These are phyloP conservation scores for Plasmopara muralis DNA, from an alignment of 352 stramenopile genomes.

Conservation along the genomic window DNA sequence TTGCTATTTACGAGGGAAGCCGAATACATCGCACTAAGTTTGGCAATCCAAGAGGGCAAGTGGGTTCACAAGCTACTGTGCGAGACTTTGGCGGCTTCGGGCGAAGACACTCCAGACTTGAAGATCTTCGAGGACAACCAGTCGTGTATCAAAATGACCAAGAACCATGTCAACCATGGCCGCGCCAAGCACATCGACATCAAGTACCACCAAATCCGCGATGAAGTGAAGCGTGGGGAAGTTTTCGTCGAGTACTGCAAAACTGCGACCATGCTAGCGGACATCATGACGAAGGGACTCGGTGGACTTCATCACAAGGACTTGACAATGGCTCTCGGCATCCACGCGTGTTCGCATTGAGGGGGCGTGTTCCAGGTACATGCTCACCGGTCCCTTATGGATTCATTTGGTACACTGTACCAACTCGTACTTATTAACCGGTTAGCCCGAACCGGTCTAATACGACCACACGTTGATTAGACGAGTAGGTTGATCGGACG, in stretches of 20 bases:
- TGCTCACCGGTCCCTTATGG: too few relatives aligned
- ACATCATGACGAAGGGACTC: too few relatives aligned
- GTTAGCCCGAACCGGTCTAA: neutral
- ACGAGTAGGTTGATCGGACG: neutral
- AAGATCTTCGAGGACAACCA: constrained; percentile 9
- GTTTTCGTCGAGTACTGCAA: too few relatives aligned
- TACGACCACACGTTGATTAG: neutral
- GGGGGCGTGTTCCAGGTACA: too few relatives aligned
- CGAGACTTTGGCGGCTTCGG: constrained; percentile 1
- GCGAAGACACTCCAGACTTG: constrained; percentile 4
- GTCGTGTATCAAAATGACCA: constrained; percentile 4
- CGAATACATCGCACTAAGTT: constrained; percentile 10
- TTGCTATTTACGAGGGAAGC: constrained; percentile 10
- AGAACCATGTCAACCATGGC: neutral
- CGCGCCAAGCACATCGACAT: neutral
- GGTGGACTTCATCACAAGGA: too few relatives aligned
- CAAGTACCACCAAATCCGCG: neutral
- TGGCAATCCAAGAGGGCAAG: constrained; percentile 7
- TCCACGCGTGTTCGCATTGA: too few relatives aligned
- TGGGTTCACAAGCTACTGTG: constrained; percentile 2
- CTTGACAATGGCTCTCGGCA: too few relatives aligned
- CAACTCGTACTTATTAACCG: too few relatives aligned
- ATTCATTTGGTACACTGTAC: too few relatives aligned
- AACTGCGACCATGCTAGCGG: too few relatives aligned
- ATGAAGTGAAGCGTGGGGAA: neutral